Conservation (phyloP, 2,329 filamentous ascomycete genomes). For the Lithohypha guttulata region DNA sequence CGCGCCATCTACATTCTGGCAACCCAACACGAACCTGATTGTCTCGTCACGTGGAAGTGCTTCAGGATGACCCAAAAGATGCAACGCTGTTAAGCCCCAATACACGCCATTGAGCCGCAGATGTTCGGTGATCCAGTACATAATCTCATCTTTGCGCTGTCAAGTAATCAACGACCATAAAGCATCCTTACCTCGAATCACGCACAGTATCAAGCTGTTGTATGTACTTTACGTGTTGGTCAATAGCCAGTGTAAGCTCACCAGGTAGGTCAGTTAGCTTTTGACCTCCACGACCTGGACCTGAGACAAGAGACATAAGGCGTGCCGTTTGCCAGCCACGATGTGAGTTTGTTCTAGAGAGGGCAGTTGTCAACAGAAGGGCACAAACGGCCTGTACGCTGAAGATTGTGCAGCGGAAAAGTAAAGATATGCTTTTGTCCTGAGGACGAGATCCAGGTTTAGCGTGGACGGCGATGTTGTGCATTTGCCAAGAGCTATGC, state of each 20-base stretch:
- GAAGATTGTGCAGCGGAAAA: too few relatives aligned
- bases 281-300: conserved; percentile 45
- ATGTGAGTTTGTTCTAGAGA: too few relatives aligned
- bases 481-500: too few relatives aligned
- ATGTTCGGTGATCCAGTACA: conserved; percentile 97
- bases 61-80: conserved; percentile 70
- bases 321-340: too few relatives aligned
- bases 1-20: conserved; percentile 75
- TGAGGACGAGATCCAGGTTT: too few relatives aligned
- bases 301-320: conserved; percentile 53
- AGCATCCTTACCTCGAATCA: conserved; percentile 21
- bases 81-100: conserved; percentile 84
- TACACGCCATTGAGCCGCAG: conserved; percentile 91
- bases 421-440: too few relatives aligned
- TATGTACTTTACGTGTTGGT: conserved; percentile 81
- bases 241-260: conserved; percentile 43
- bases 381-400: too few relatives aligned
- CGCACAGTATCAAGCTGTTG: conserved; percentile 77
- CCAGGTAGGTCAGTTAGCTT: conserved; percentile 23
- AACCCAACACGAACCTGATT: conserved; percentile 91
- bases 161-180: conserved; percentile 29
- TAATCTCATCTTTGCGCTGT: conserved; percentile 80
- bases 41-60: conserved; percentile 70
- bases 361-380: too few relatives aligned
- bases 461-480: too few relatives aligned